phyloP scores from a whole-genome alignment of 768 basidiomycete species.

The Butyriboletus loyo region DNA sequence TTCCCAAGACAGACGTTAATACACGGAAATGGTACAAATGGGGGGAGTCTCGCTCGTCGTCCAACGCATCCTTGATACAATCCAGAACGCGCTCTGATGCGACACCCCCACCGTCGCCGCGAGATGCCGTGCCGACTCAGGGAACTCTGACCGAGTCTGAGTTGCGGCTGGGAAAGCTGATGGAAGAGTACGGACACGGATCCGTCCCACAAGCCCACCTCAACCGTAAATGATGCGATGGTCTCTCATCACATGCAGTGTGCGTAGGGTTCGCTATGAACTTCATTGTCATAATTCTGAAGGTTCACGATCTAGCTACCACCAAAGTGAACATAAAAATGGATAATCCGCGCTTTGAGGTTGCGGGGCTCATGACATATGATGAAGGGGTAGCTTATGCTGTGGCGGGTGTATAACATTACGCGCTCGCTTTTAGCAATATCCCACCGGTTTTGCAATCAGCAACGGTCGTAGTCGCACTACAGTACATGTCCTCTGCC shows the following conservation, averaged over 20 bases:
- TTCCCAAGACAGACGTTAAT: neutral
- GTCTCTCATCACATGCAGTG: neutral
- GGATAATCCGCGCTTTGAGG: too few species aligned
- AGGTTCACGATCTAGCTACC: too few species aligned
- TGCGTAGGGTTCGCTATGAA: neutral
- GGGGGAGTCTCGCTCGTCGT: constrained; percentile 11
- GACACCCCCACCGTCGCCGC: neutral
- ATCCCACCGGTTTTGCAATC: too few species aligned
- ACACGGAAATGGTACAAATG: constrained; percentile 20
- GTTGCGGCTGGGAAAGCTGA: neutral
- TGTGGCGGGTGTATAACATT: too few species aligned
- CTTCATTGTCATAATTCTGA: neutral
- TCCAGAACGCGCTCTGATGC: neutral
- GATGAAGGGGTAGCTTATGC: too few species aligned
- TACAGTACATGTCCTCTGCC: neutral
- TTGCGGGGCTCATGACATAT: too few species aligned
- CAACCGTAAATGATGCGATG: neutral
- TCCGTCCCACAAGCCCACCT: neutral
- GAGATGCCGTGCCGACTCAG: neutral
- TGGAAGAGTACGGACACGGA: neutral
- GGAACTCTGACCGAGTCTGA: neutral
- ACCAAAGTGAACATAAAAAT: too few species aligned
- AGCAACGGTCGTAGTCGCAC: too few species aligned
- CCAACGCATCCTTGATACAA: constrained; percentile 15
- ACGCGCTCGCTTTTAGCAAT: too few species aligned